Conservation (phyloP, 768 basidiomycete species). For the Tylopilus vinaceipallidus region DNA sequence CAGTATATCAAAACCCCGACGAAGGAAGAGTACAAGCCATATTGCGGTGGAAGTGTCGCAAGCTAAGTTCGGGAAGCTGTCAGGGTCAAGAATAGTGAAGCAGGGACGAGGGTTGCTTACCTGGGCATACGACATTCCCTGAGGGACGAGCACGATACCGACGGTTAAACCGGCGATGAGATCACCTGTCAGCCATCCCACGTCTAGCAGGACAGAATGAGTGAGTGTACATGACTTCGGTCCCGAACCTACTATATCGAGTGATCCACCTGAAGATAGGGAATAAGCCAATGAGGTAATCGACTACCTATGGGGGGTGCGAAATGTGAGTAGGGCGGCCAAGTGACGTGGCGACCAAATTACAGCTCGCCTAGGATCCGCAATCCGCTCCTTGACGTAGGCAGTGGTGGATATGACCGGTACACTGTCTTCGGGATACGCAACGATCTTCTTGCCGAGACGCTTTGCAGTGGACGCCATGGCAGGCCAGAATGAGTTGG, state of each 20-base stretch:
- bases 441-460: slow-evolving; percentile 56
- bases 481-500: neutral
- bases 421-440: slow-evolving; percentile 56
- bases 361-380: slow-evolving; percentile 53
- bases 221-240: neutral
- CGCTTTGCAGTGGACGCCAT: slow-evolving; percentile 45
- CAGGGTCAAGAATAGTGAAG: neutral
- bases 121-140: slow-evolving; percentile 87
- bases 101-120: slow-evolving; percentile 33
- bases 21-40: slow-evolving; percentile 93
- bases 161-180: slow-evolving; percentile 90
- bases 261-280: slow-evolving; percentile 85
- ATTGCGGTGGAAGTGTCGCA: slow-evolving; percentile 81
- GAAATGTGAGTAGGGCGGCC: neutral
- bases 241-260: slow-evolving; percentile 67
- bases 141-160: slow-evolving; percentile 93
- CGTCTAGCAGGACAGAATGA: slow-evolving; percentile 43
- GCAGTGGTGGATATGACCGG: slow-evolving; percentile 59
- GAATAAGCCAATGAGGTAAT: slow-evolving; percentile 74
- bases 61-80: slow-evolving; percentile 43
- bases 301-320: slow-evolving; percentile 42
- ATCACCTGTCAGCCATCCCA: slow-evolving; percentile 83
- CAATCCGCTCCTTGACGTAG: slow-evolving; percentile 43
- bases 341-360: neutral
- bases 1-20: slow-evolving; percentile 85